Percentiles rank a stretch among this genome's conserved stretches.
Conservation (phyloP, 306 rosid genomes). For the Acacia melanoxylon region DNA sequence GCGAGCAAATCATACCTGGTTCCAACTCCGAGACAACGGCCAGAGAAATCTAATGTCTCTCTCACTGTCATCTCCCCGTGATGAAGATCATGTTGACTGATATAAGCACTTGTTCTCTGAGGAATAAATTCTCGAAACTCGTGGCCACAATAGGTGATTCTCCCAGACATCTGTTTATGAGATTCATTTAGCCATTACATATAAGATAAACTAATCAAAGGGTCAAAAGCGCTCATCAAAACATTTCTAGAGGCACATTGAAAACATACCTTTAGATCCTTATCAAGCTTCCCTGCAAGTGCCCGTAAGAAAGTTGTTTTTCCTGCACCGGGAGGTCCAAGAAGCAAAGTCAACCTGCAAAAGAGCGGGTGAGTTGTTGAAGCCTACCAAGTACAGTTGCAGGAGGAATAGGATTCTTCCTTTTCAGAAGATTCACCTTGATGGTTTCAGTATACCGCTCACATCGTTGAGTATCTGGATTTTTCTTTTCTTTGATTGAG, state of each 20-base stretch:
- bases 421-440: conserved; percentile 44
- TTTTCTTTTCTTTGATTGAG: conserved; percentile 49
- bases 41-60: conserved; percentile 58
- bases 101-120: conserved; percentile 39
- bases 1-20: conserved; percentile 50
- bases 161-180: conserved; percentile 49
- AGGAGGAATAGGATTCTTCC: background rate
- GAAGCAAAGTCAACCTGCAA: conserved; percentile 61
- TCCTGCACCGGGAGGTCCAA: conserved; percentile 72
- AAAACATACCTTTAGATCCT: conserved; percentile 52
- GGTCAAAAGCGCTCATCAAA: background rate
- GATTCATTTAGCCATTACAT: background rate
- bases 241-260: background rate
- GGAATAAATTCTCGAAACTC: conserved; percentile 57
- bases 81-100: conserved; percentile 44
- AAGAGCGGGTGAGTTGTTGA: background rate
- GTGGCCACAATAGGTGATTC: conserved; percentile 65
- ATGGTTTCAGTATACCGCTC: conserved; percentile 58
- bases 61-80: conserved; percentile 64
- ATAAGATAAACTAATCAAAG: background rate
- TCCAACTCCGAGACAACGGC: conserved; percentile 67
- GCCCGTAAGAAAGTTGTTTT: conserved; percentile 60
- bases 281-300: conserved; percentile 59
- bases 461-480: conserved; percentile 57
- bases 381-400: background rate